phyloP scores from a whole-genome alignment of 495 filamentous ascomycete species.

The Cercophora sp. region DNA sequence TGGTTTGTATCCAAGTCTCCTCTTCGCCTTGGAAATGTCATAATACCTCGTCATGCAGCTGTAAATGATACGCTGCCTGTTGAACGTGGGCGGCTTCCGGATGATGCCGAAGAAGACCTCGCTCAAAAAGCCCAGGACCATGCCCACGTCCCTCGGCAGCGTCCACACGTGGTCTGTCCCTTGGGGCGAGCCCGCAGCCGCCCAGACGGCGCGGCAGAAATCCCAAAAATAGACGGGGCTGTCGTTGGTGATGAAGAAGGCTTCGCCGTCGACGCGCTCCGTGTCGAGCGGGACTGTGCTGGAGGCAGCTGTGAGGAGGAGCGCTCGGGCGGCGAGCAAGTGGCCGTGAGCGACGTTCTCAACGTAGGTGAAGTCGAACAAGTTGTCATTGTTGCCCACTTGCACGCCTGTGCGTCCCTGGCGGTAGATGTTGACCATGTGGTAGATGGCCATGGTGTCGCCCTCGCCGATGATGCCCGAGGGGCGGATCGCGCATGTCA shows the following conservation, averaged over 20 bases:
- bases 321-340: slow-evolving; percentile 65
- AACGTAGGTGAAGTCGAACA: slow-evolving; percentile 83
- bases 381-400: slow-evolving; percentile 81
- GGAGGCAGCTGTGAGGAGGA: slow-evolving; percentile 57
- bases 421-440: slow-evolving; percentile 61
- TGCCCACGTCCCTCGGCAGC: slow-evolving; percentile 60
- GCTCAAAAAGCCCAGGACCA: slow-evolving; percentile 61
- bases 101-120: slow-evolving; percentile 65
- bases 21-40: slow-evolving; percentile 78
- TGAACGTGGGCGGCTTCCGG: slow-evolving; percentile 73
- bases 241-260: slow-evolving; percentile 94
- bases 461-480: slow-evolving; percentile 90
- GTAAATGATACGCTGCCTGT: slow-evolving; percentile 67
- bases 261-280: slow-evolving; percentile 86
- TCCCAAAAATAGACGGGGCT: slow-evolving; percentile 96
- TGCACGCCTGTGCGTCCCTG: slow-evolving; percentile 72
- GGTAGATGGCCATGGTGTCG: slow-evolving; percentile 62
- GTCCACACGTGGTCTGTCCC: slow-evolving; percentile 66
- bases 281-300: slow-evolving; percentile 60
- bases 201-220: slow-evolving; percentile 75
- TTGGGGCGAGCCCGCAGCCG: slow-evolving; percentile 57
- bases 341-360: slow-evolving; percentile 74
- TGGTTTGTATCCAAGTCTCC: slow-evolving; percentile 69
- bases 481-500: slow-evolving; percentile 78
- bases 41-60: slow-evolving; percentile 83